These are phyloP conservation scores for Apiospora arundinis DNA, from an alignment of 2,329 filamentous ascomycete genomes.

Conservation along the genomic window DNA sequence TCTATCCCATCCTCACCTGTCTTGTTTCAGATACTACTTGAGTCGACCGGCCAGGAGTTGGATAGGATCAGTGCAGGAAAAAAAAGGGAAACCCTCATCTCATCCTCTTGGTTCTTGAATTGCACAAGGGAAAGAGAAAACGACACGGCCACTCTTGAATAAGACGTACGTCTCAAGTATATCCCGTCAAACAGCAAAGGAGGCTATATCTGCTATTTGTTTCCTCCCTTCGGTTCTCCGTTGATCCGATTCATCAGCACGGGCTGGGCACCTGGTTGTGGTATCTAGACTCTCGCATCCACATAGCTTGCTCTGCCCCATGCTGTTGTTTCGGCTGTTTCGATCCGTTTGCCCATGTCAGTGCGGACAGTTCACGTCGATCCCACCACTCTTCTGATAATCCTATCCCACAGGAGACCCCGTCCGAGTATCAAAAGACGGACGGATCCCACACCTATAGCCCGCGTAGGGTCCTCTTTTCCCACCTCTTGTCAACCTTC, in stretches of 20 bases:
- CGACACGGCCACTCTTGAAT: slow-evolving; percentile 32
- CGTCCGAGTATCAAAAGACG: slow-evolving; percentile 33
- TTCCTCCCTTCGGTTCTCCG: slow-evolving; percentile 29
- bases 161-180: slow-evolving; percentile 35
- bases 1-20: slow-evolving; percentile 1
- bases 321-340: slow-evolving; percentile 49
- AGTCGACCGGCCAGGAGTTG: slow-evolving; percentile 9
- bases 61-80: slow-evolving; percentile 1
- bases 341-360: slow-evolving; percentile 44
- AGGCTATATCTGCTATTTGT: slow-evolving; percentile 28
- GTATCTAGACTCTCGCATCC: slow-evolving; percentile 30
- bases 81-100: slow-evolving; percentile 14
- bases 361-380: slow-evolving; percentile 48
- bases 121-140: slow-evolving; percentile 9
- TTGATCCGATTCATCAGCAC: slow-evolving; percentile 25
- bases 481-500: neutral
- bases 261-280: slow-evolving; percentile 31
- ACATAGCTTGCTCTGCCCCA: slow-evolving; percentile 35
- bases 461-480: slow-evolving; percentile 10
- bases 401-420: slow-evolving; percentile 32
- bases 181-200: slow-evolving; percentile 30
- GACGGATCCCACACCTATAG: slow-evolving; percentile 30
- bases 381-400: slow-evolving; percentile 43
- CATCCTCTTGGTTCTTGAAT: slow-evolving; percentile 8
- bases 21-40: slow-evolving; percentile 14